Evolutionary conservation across 2,329 filamentous ascomycete genomes (phyloP), one percentile per base, ranked within the genome.

Genomic region (Pestalotiopsis sp.): DNA sequence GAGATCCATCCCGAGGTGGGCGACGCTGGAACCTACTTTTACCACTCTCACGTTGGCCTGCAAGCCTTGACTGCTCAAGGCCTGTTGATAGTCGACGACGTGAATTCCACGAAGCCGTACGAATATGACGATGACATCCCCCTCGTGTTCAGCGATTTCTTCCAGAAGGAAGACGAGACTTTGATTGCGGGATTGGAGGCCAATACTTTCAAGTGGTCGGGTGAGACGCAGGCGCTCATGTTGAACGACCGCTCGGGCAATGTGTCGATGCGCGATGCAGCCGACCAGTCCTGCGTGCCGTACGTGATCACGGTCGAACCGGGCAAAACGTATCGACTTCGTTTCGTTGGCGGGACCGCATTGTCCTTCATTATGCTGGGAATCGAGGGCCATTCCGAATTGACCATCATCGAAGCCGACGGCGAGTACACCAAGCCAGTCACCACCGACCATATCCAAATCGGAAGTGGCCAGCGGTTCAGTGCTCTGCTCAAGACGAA

Each of bases 11-110:
- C 88, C 0, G 77, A 85, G 3, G 58, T 75, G 1, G 85, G 84
- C 5, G 84, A 88, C 66, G 85, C 87, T 0, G 90, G 90, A 4
- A 88, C 89, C 0, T 92, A 91, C 74, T 91, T 90, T 75, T 92
- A 92, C 73, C 90, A 92, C 74, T 91, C 89, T 0, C 90, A 92
- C 70, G 82, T 92, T 17, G 89, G 84, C 0, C 87, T 91, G 68
- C 89, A 92, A 74, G 86, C 87, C 0, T 78, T 87, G 41, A 87
- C 88, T 14, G 87, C 87, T 0, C 77, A 83, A 6, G 90, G 90
- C 0, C 79, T 86, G 0, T 73, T 92, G 41, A 87, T 91, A 60
- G 84, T 92, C n/a, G 84, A 87, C 68, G 85, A 88, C 12, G 72
- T 70, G 63, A 74, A 75, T 45, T 77, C 74, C 0, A 67, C 80